Percentiles rank a stretch among this genome's conserved stretches.
phyloP scores from a whole-genome alignment of 495 filamentous ascomycete species.

The Polyplosphaeria fusca region DNA sequence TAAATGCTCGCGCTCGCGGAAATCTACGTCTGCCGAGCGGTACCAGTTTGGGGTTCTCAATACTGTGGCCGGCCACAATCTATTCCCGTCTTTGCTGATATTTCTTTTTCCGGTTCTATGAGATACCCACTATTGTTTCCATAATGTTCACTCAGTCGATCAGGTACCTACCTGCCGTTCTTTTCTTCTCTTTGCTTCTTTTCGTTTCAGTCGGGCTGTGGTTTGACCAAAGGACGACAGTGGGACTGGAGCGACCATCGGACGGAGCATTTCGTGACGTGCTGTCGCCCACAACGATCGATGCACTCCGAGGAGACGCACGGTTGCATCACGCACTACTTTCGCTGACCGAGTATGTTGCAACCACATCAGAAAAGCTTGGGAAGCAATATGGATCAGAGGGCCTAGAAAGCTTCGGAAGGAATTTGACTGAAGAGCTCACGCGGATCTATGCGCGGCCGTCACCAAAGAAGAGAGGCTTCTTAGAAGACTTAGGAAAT shows the following conservation, averaged over 20 bases:
- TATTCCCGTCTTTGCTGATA: neutral
- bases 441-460: neutral
- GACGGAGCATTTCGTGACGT: neutral
- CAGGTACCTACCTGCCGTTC: constrained; percentile 10
- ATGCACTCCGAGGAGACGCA: constrained; percentile 9
- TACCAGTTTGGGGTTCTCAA: neutral
- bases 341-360: constrained; percentile 4
- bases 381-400: neutral
- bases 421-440: constrained; percentile 5
- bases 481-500: constrained; percentile 3
- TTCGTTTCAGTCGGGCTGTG: neutral
- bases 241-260: neutral
- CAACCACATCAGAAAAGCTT: neutral
- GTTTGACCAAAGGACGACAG: neutral
- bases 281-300: constrained; percentile 10
- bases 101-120: neutral
- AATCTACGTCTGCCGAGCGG: neutral
- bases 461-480: neutral
- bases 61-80: constrained; percentile 17
- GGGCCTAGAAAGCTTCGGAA: neutral
- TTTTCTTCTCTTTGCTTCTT: constrained; percentile 4
- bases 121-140: constrained; percentile 6
- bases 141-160: constrained; percentile 15
- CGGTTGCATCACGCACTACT: constrained; percentile 4
- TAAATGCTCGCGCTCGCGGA: neutral